Percentiles rank a stretch among this genome's conserved stretches.
These are phyloP conservation scores for Pholiota microspora DNA, from an alignment of 768 basidiomycete species.

Conservation along the genomic window DNA sequence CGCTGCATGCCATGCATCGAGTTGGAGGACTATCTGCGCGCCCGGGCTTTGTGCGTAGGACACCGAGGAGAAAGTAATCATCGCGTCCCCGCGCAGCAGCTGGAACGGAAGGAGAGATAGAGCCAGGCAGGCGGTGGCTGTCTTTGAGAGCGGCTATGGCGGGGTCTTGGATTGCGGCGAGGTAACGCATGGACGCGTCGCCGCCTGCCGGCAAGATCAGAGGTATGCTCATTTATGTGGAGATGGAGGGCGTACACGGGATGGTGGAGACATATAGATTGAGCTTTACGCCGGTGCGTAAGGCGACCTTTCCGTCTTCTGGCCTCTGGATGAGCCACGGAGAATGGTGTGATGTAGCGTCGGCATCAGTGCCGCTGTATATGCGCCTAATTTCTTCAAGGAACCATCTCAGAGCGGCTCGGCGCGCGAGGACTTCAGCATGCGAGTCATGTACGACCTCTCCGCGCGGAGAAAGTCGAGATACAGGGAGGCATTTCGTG, in stretches of 20 bases:
- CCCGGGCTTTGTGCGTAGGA: slow-evolving; percentile 91
- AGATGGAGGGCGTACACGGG: slow-evolving; percentile 40
- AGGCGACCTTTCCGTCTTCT: slow-evolving; percentile 37
- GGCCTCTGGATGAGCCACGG: slow-evolving; percentile 42
- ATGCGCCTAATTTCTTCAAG: slow-evolving; percentile 61
- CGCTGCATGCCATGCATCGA: slow-evolving; percentile 87
- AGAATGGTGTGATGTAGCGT: slow-evolving; percentile 29
- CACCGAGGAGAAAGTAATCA: slow-evolving; percentile 71
- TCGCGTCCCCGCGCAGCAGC: slow-evolving; percentile 70
- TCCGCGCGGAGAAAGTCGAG: slow-evolving; percentile 60
- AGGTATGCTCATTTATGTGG: background rate
- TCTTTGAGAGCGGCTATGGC: slow-evolving; percentile 71
- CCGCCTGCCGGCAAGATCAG: slow-evolving; percentile 54
- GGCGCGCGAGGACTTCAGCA: slow-evolving; percentile 87
- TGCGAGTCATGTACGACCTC: slow-evolving; percentile 88
- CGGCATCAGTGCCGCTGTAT: slow-evolving; percentile 7
- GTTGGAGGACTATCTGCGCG: slow-evolving; percentile 87
- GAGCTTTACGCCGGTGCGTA: slow-evolving; percentile 48
- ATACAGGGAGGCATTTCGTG: slow-evolving; percentile 77
- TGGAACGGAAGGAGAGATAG: background rate
- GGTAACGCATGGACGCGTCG: slow-evolving; percentile 80
- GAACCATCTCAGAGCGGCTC: slow-evolving; percentile 78
- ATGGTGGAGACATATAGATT: slow-evolving; percentile 70
- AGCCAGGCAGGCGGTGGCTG: slow-evolving; percentile 30
- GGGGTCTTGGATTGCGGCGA: slow-evolving; percentile 73